Evolutionary conservation across 352 stramenopile genomes (phyloP).

Genomic region (Globisporangium solare): DNA sequence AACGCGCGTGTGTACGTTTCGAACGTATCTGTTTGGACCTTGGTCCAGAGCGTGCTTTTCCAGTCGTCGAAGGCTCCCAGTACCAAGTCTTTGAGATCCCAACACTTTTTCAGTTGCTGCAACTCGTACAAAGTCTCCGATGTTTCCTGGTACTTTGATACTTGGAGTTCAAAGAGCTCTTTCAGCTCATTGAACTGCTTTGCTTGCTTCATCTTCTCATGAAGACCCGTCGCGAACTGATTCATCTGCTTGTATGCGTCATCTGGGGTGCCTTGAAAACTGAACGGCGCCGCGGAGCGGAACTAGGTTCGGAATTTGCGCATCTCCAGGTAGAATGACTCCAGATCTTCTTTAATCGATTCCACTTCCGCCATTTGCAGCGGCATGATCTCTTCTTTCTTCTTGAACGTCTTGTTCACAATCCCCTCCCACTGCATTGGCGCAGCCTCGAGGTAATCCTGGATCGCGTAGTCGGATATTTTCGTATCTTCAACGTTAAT

Average conservation of each 20-base stretch:
- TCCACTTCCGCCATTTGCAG: slow-evolving; percentile 96
- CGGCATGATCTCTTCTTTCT: slow-evolving; percentile 98
- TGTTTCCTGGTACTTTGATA: slow-evolving; percentile 86
- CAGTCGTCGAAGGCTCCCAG: slow-evolving; percentile 81
- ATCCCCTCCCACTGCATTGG: slow-evolving; percentile 96
- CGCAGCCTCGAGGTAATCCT: slow-evolving; percentile 93
- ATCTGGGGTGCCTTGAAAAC: slow-evolving; percentile 77
- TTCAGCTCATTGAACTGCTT: slow-evolving; percentile 86
- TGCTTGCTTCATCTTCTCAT: slow-evolving; percentile 80
- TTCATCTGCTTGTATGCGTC: slow-evolving; percentile 87
- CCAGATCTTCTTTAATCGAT: slow-evolving; percentile 91
- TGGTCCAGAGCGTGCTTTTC: slow-evolving; percentile 79
- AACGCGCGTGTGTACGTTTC: slow-evolving; percentile 73
- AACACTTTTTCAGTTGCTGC: slow-evolving; percentile 85
- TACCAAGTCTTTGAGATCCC: slow-evolving; percentile 83
- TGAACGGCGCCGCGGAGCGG: slow-evolving; percentile 92
- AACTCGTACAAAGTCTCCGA: slow-evolving; percentile 86
- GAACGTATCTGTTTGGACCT: slow-evolving; percentile 80
- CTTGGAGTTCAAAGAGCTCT: slow-evolving; percentile 84
- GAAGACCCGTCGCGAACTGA: slow-evolving; percentile 53
- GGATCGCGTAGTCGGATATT: slow-evolving; percentile 72
- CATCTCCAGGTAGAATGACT: slow-evolving; percentile 93
- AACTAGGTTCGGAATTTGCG: slow-evolving; percentile 95
- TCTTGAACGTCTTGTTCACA: slow-evolving; percentile 98
- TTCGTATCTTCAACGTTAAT: slow-evolving; percentile 90